Base-by-base conservation (phyloP, 495 filamentous ascomycete species). In the Aspergillus bertholletiae region DNA sequence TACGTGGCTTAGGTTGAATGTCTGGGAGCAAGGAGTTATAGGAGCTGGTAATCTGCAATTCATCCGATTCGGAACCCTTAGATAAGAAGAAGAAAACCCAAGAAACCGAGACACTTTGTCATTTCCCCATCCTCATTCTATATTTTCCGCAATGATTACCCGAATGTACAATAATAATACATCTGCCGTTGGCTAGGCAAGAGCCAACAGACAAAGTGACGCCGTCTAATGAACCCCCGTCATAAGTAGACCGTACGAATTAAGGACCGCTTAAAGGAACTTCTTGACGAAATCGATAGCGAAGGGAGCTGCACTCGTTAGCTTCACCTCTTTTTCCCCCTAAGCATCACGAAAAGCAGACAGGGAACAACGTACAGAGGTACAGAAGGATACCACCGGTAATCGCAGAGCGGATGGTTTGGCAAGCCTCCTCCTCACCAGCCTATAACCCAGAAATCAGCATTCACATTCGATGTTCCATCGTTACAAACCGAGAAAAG, bases 211-310 rank as follows among this genome's bases (percentile, higher is more conserved):
- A 55, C 24, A 44, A 46, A 49, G 18, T 28, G 9, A 52, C 6
- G 27, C 53, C 35, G 21, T 24, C n/a, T 49, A 34, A 34, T 34
- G 30, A 30, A 35, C 26, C 27, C 51, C 46, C 51, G 28, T 23
- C 26, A 37, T 45, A 53, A 11, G 30, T 37, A 46, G 20, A 21
- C 20, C 41, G 21, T 20, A 26, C n/a, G 40, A 17, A 23, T 12
- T 21, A 28, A n/a, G 35, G 43, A 24, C 8, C 21, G 35, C 68
- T 74, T 85, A 96, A 48, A 95, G 77, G 58, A 94, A 75, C 69
- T 87, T 88, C 62, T 73, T 82, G 57, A 87, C 79, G 62, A 85
- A 88, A 59, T 94, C 88, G 69, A 95, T 74, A 56, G 85, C 81
- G 74, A 95, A 95, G 53, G 91, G 91, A 50, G 88, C 91, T 94